Evolutionary conservation across 225 moss, liverwort and hornwort genomes (phyloP).

Genomic region (Physcomitrellopsis africana): DNA sequence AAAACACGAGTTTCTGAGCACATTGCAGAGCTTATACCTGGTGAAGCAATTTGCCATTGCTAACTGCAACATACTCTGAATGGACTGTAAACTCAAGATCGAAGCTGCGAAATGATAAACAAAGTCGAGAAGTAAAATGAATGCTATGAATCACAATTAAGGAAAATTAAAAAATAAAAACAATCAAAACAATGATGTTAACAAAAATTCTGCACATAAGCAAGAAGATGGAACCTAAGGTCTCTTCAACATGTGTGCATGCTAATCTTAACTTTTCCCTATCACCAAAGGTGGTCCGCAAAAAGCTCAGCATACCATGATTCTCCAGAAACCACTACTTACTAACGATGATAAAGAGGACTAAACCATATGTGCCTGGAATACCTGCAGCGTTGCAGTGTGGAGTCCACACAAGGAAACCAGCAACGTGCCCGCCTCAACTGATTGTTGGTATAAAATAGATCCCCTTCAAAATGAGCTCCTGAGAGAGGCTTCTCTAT

Average conservation of each 20-base stretch:
- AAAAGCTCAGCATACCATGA: constrained; percentile 13
- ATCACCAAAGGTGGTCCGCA: constrained; percentile 13
- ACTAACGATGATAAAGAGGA: constrained; percentile 8
- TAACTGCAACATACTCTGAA: constrained; percentile 89
- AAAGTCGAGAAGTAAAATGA: constrained; percentile 2
- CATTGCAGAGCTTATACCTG: constrained; percentile 58
- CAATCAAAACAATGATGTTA: not conserved
- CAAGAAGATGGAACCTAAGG: constrained; percentile 1
- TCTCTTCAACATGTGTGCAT: not conserved
- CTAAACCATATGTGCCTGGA: not conserved
- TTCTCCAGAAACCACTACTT: constrained; percentile 10
- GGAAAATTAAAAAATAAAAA: not conserved
- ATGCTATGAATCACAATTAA: constrained; percentile 9
- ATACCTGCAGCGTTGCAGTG: constrained; percentile 90
- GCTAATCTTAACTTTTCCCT: not conserved
- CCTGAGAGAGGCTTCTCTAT: constrained; percentile 85
- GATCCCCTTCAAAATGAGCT: constrained; percentile 75
- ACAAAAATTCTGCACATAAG: not conserved
- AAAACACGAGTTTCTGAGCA: constrained; percentile 10
- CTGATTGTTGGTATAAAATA: constrained; percentile 85
- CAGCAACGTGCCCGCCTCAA: constrained; percentile 93
- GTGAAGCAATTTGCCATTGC: constrained; percentile 91
- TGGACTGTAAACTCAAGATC: constrained; percentile 89
- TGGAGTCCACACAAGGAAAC: constrained; percentile 99
- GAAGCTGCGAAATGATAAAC: constrained; percentile 64